phyloP scores from a whole-genome alignment of 176 grass and related monocot species.

The Thinopyrum elongatum region DNA sequence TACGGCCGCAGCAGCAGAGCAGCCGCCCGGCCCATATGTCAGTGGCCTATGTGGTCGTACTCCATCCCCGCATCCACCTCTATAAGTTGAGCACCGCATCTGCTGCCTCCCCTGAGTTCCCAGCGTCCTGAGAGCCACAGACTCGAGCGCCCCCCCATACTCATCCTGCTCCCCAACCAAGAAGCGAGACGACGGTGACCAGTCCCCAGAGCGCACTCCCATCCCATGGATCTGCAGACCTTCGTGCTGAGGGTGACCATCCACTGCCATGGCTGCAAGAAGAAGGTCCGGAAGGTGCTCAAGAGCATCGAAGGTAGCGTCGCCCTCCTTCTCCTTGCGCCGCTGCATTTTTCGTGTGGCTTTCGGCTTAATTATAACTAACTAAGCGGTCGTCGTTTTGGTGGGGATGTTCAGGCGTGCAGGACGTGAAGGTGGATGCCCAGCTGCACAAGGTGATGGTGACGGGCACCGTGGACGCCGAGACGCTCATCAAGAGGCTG shows the following conservation, averaged over 20 bases:
- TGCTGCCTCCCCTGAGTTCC: conserved; percentile 12
- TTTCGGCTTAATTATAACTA: neutral
- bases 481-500: conserved; percentile 52
- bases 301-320: conserved; percentile 51
- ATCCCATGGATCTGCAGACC: conserved; percentile 52
- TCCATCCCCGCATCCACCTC: neutral
- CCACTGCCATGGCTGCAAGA: conserved; percentile 92
- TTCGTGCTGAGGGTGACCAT: conserved; percentile 76
- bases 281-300: conserved; percentile 82
- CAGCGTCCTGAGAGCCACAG: neutral
- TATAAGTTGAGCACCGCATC: conserved; percentile 31
- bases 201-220: conserved; percentile 15
- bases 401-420: conserved; percentile 49
- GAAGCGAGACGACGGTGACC: neutral
- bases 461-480: conserved; percentile 44
- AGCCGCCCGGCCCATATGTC: neutral
- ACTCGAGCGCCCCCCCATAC: neutral
- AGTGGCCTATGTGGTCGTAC: neutral
- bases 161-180: neutral
- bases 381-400: neutral
- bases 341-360: neutral
- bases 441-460: conserved; percentile 78
- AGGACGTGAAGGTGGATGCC: conserved; percentile 50
- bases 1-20: neutral
- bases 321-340: neutral